Evolutionary conservation across 2,329 filamentous ascomycete genomes (phyloP), one percentile per base, ranked within the genome.

Genomic region (Arthrobotrys iridis): DNA sequence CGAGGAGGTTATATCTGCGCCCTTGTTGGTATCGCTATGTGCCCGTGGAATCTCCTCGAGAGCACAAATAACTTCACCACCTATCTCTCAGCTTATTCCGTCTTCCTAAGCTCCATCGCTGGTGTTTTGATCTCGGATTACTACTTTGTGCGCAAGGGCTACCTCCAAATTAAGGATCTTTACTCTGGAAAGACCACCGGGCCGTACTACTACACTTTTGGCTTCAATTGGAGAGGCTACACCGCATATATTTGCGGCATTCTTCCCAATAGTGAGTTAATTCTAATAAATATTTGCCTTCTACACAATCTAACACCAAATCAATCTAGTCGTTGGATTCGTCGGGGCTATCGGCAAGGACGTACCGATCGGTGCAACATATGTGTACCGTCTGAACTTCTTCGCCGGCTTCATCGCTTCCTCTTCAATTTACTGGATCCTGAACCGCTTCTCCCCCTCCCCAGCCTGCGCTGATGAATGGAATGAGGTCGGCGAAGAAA

Each of bases 71-170:
- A 90, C 82, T 97, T 97, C 84, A 95, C 92, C 0, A 96, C 92
- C 2, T 97, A 97, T 81, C 88, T 97, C 0, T 95, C 91, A 0
- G 91, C 93, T 0, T 97, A 97, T 84, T 93, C 91, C 2, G 93
- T 97, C 67, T 97, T 97, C 83, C 86, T 97, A n/a, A 93, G 91
- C 72, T 93, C 91, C 45, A 96, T 97, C 77, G 93, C 92, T 0
- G 93, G 93, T n/a, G 92, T 96, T 77, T 95, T 97, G 84, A 85
- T 93, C 74, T 87, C 86, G 78, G 93, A 97, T 82, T 97, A 97
- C 84, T 97, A 96, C 82, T 77, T 91, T 66, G 91, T 97, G 3
- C 90, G 93, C 70, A 89, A 87, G 71, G 93, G 93, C 3, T 96
- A 93, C 81, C 85, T 95, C 1, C 88, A 93, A 77, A 85, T 94